Evolutionary conservation across 352 stramenopile species (phyloP).

Genomic region (Plasmopara muralis): DNA sequence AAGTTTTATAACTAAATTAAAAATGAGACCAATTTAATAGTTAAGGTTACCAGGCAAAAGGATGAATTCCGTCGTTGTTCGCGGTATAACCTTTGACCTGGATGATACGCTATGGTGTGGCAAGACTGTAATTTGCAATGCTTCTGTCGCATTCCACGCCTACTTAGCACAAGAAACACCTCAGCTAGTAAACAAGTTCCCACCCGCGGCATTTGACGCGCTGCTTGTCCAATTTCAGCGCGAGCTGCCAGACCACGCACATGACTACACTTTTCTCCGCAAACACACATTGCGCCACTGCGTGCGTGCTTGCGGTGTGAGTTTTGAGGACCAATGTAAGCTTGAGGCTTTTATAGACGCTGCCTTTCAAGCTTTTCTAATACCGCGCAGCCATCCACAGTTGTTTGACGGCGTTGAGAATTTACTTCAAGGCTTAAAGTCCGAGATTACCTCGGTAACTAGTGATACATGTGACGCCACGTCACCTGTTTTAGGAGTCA

Average conservation of each 20-base stretch:
- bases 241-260: conserved; percentile 34
- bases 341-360: conserved; percentile 40
- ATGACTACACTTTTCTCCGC: conserved; percentile 67
- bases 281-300: conserved; percentile 52
- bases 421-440: conserved; percentile 36
- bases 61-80: conserved; percentile 15
- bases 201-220: conserved; percentile 33
- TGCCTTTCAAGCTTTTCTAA: conserved; percentile 52
- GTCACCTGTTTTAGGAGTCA: conserved; percentile 33
- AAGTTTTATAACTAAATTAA: too few relatives aligned
- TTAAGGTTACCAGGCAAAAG: neutral
- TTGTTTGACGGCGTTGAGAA: conserved; percentile 52
- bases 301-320: conserved; percentile 21
- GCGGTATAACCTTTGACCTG: conserved; percentile 68
- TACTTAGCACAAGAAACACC: conserved; percentile 33
- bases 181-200: conserved; percentile 31
- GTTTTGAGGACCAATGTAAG: conserved; percentile 11
- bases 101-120: conserved; percentile 77
- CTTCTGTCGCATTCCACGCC: conserved; percentile 41
- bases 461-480: neutral
- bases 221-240: conserved; percentile 37
- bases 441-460: conserved; percentile 15
- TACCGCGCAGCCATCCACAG: conserved; percentile 47
- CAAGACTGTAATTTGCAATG: conserved; percentile 39
- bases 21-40: too few relatives aligned